Evolutionary conservation across 2,329 filamentous ascomycete species (phyloP), one percentile per base, ranked within the genome.

Genomic region (Penicillium sclerotigenum): DNA sequence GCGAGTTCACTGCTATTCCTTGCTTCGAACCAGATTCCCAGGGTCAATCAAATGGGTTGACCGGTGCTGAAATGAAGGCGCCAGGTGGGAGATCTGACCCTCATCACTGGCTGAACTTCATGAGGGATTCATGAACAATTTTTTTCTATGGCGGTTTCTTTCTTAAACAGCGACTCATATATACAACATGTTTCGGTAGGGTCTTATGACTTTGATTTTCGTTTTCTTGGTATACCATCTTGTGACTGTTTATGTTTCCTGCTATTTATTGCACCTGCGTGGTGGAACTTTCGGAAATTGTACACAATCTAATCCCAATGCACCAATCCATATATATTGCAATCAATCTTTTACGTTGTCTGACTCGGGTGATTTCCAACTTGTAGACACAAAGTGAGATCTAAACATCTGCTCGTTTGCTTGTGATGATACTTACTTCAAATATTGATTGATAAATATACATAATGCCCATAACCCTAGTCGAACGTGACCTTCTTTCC

Each of bases 401-500:
- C 26, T 24, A 33, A 8, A 41, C 10, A 41, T 41, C 28, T 34
- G 16, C 22, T 38, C 16, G 9, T 24, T 41, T 20, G 26, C 20
- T 41, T 20, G 22, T 28, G 36, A 33, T 4, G 28, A 28, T n/a
- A 31, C 2, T 24, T n/a, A 33, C 31, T 14, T 43, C 22, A 26
- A 51, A 41, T 9, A 14, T 40, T 40, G 26, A 33, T 41, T 48
- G 53, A 54, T 52, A 50, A 47, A 51, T 31, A 40, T 52, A 54
- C 22, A 54, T 24, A n/a, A 8, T n/a, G 41, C 31, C 34, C 40
- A 48, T 50, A 52, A 47, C 42, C 8, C 61, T 72, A 86, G 69
- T 86, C 83, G 72, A 87, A 87, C 8, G 79, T 79, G 47, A 86
- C 79, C 74, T 86, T 87, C 76, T 82, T 87, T 26, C 84, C 84